A percentile compares a stretch with the other conserved stretches of the same genome.
Conservation (phyloP, 1,139 yeast species). For the Suhomyces kunorum region DNA sequence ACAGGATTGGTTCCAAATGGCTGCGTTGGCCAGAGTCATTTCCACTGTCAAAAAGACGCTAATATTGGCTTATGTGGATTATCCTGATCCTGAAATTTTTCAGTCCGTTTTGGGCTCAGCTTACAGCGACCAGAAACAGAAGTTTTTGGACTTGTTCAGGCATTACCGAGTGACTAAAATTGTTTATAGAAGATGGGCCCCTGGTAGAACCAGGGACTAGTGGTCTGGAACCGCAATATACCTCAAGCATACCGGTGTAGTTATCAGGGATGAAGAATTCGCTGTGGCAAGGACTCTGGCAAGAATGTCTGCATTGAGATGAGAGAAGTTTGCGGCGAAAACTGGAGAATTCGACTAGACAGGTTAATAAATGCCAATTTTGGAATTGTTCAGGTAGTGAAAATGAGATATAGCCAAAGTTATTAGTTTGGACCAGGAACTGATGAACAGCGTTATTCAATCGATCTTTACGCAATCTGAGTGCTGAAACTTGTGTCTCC, state of each 20-base stretch:
- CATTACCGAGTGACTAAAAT: slow-evolving; percentile 59
- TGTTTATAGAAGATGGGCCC: slow-evolving; percentile 77
- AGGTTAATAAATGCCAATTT: too few species aligned
- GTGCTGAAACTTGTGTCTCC: too few species aligned
- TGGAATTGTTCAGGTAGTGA: too few species aligned
- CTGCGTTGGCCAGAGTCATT: slow-evolving; percentile 74
- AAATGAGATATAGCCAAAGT: too few species aligned
- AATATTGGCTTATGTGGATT: slow-evolving; percentile 65
- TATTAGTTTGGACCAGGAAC: too few species aligned
- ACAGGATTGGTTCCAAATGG: slow-evolving; percentile 61
- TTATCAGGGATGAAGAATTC: too few species aligned
- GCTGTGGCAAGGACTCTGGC: too few species aligned
- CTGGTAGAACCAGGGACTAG: slow-evolving; percentile 76
- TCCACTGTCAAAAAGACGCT: slow-evolving; percentile 85
- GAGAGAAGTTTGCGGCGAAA: too few species aligned
- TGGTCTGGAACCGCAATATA: slow-evolving; percentile 2
- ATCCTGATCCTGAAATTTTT: slow-evolving; percentile 42
- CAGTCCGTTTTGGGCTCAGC: slow-evolving; percentile 21
- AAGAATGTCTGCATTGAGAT: neutral
- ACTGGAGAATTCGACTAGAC: too few species aligned
- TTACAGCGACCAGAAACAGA: slow-evolving; percentile 22
- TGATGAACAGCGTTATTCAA: too few species aligned
- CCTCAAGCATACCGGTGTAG: neutral
- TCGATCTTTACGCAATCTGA: too few species aligned
- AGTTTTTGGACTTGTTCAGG: slow-evolving; percentile 37